Evolutionary conservation across 805 yeast species (phyloP), one percentile per base, ranked within the genome.

Genomic region (Candida sakaeoensis): DNA sequence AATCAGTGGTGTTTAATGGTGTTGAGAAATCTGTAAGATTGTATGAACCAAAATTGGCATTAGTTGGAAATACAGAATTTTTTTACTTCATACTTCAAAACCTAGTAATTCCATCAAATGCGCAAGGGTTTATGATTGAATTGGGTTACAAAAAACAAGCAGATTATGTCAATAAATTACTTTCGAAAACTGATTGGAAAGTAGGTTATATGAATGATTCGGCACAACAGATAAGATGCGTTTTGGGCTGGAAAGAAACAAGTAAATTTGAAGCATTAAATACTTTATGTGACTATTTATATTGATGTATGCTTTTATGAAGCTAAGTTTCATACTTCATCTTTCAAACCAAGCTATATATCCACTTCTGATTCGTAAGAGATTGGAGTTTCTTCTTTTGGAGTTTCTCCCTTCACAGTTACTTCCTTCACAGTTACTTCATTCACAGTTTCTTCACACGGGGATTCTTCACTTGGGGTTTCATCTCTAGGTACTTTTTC

Each of bases 31-130:
- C 95, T 0, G 98, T 91, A 0, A 62, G 73, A 28, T 28, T 59
- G 9, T 82, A 74, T 57, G 99, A 91, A 60, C 98, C 99, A 0
- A 51, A 55, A 18, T 54, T 77, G 13, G 98, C 98, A 0, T 65
- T 91, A n/a, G 60, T 85, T 2, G 98, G 96, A 0, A 80, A 82
- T 40, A 47, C 71, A 3, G 90, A 85, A 50, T 86, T 87, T 52
- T 90, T 83, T 58, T 51, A 60, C 2, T 76, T 79, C 1, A 63
- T 91, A 25, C 52, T 81, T 1, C 47, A 59, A 2, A 67, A 63
- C 14, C 64, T 84, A 43, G 60, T 76, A 1, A 14, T 54, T 0
- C 65, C 63, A 1, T 48, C 68, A 2, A 45, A 61, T 0, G 76
- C 85, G 3, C 42, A 62, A 4, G 84, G 74, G 0, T 82, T 88